Base-by-base conservation (phyloP, 352 stramenopile species). In the Phytopythium boreale region DNA sequence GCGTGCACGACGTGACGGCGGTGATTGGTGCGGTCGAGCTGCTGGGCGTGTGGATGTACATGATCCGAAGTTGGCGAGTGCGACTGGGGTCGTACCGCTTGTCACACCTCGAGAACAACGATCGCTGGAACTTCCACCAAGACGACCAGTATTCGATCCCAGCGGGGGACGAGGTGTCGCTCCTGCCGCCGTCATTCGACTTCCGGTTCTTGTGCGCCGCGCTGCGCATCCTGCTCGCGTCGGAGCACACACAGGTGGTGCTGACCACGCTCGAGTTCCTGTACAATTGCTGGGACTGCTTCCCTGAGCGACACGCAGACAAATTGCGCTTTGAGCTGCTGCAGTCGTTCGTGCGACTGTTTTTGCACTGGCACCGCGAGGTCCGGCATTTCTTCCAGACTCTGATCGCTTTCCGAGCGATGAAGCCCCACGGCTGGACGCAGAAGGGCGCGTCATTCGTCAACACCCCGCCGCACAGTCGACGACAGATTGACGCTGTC, bases 221-320 rank as follows among this genome's bases (percentile, higher is more conserved):
- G 0, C 66, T 96, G 2, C 82, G 87, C 34, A 94, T 96, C 63
- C 65, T 96, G 12, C 61, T 96, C 57, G 73, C 84, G 7, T 94
- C 86, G 1, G 88, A 96, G 55, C 88, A 96, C 62, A 95, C 87
- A 0, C 88, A 96, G 43, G 87, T 96, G 14, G 83, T 94, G 14
- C 65, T 96, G 24, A 95, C 88, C 20, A 96, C 88, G 0, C 65
- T 96, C 36, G 88, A 96, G 61, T 94, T 96, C 58, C 62, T 96
- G 31, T 96, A 96, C 72, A 96, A 96, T 39, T 93, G 85, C 56
- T 96, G 88, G 88, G 88, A 96, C 67, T 93, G 84, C 62, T 96
- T 96, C 31, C 88, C 88, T 1, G 88, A 96, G 62, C 82, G 88
- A 17, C 88, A 96, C 68, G 88, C 88, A 2, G 88, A 96, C 47